Evolutionary conservation across 306 rosid species (phyloP).

Genomic region (Glycine soja): DNA sequence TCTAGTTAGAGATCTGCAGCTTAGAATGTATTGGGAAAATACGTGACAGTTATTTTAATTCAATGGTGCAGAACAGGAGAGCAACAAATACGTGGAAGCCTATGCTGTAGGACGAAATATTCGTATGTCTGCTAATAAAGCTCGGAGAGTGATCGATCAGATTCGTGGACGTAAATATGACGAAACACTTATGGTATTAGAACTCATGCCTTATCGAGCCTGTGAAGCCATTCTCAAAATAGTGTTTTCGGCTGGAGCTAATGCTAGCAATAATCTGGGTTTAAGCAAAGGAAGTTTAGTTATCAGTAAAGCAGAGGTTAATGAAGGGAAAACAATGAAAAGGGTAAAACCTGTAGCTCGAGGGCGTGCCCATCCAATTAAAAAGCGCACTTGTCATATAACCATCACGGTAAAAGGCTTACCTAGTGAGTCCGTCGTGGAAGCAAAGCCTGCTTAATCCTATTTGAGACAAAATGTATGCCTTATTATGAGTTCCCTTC

Average conservation of each 20-base stretch:
- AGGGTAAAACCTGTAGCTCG: conserved; percentile 52
- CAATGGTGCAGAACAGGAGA: conserved; percentile 57
- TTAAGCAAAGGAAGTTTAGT: conserved; percentile 55
- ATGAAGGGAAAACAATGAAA: conserved; percentile 60
- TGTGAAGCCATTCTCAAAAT: conserved; percentile 57
- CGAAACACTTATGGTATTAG: conserved; percentile 55
- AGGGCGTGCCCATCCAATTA: conserved; percentile 50
- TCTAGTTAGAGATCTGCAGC: conserved; percentile 10
- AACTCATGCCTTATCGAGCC: conserved; percentile 60
- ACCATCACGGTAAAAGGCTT: conserved; percentile 54
- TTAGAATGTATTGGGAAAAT: conserved; percentile 30
- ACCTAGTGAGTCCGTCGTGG: conserved; percentile 46
- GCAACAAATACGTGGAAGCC: conserved; percentile 48
- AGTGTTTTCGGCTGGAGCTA: conserved; percentile 63
- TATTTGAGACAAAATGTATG: conserved; percentile 9
- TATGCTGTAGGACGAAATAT: conserved; percentile 53
- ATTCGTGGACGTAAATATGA: conserved; percentile 55
- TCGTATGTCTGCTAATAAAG: conserved; percentile 60
- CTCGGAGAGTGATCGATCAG: conserved; percentile 58
- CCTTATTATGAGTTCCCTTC: conserved; percentile 32
- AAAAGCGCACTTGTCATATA: conserved; percentile 61
- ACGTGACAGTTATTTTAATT: conserved; percentile 12
- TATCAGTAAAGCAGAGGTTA: conserved; percentile 60
- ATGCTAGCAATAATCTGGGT: conserved; percentile 62
- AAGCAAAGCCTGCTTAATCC: conserved; percentile 50